phyloP scores from a whole-genome alignment of 2,329 filamentous ascomycete species.

The Parastagonospora nodorum region DNA sequence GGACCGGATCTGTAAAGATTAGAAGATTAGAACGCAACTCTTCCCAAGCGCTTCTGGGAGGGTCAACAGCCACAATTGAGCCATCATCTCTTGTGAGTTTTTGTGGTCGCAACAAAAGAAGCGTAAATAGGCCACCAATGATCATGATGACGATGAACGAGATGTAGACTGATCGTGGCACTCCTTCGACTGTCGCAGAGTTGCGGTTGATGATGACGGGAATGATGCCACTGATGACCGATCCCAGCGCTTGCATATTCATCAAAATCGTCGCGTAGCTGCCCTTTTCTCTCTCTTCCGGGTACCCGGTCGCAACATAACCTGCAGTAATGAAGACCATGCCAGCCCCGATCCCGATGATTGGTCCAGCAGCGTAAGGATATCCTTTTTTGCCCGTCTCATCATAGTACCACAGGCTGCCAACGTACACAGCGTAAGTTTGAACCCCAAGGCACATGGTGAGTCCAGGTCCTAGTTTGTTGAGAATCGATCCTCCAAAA shows the following conservation, averaged over 20 bases:
- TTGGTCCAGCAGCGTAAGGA: constrained; percentile 34
- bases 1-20: constrained; percentile 32
- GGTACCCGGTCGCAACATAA: constrained; percentile 37
- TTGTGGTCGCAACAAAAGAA: constrained; percentile 33
- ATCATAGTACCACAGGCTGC: constrained; percentile 41
- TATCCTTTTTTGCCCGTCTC: constrained; percentile 38
- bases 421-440: constrained; percentile 38
- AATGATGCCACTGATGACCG: constrained; percentile 37
- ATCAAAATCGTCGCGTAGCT: constrained; percentile 37
- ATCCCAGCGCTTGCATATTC: constrained; percentile 39
- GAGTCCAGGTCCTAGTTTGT: constrained; percentile 36
- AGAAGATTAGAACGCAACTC: constrained; percentile 33
- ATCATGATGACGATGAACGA: constrained; percentile 38
- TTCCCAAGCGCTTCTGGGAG: constrained; percentile 28
- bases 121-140: constrained; percentile 29
- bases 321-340: constrained; percentile 41
- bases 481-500: constrained; percentile 38
- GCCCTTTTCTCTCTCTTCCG: constrained; percentile 38
- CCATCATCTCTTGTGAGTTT: constrained; percentile 37
- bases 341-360: constrained; percentile 40
- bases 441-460: constrained; percentile 41
- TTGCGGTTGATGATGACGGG: constrained; percentile 37
- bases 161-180: constrained; percentile 37
- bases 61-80: constrained; percentile 34
- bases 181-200: constrained; percentile 34